Evolutionary conservation across 768 basidiomycete genomes (phyloP), one percentile per base, ranked within the genome.

Genomic region (Calocera viscosa): DNA sequence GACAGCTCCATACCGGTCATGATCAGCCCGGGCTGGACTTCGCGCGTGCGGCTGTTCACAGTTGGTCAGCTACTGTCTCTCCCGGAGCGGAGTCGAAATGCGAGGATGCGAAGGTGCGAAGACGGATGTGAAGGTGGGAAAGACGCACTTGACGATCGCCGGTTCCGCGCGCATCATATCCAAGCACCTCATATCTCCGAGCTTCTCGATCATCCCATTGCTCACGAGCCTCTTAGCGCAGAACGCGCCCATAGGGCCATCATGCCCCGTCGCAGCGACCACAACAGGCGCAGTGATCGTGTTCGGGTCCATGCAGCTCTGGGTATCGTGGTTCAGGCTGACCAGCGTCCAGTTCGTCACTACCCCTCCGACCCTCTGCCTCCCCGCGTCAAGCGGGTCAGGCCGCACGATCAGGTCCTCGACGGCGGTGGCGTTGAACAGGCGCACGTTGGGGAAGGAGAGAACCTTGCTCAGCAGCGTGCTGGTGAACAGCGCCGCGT

Each of bases 151-250:
- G 65, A 89, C 86, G 69, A 89, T 90, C n/a, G 83, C 84, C 2
- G 88, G 87, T 75, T 90, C 88, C n/a, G 88, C 85, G 43, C 85
- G 83, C 74, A 83, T 86, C 89, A 90, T 90, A 77, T 89, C 88
- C 69, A 90, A 77, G 11, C 87, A 86, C 41, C 85, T 80, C 89
- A 90, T 90, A 74, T 89, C 87, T 8, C 88, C 88, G 34, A 90
- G 80, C 74, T 86, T 84, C 75, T 86, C 86, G 70, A 84, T 75
- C 70, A 90, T 75, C n/a, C 88, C 88, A 41, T 85, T 82, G 72
- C 86, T 87, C 49, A 88, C 87, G 66, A 90, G 80, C 39, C 89
- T 81, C 76, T 90, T 90, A 68, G 89, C 89, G 14, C 84, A 85
- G 78, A 90, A 90, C 1, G 88, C 88, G 49, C 89, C 89, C 84